Percentiles rank a stretch among this genome's conserved stretches.
Conservation (phyloP, 306 rosid genomes). For the Trifolium fragiferum region DNA sequence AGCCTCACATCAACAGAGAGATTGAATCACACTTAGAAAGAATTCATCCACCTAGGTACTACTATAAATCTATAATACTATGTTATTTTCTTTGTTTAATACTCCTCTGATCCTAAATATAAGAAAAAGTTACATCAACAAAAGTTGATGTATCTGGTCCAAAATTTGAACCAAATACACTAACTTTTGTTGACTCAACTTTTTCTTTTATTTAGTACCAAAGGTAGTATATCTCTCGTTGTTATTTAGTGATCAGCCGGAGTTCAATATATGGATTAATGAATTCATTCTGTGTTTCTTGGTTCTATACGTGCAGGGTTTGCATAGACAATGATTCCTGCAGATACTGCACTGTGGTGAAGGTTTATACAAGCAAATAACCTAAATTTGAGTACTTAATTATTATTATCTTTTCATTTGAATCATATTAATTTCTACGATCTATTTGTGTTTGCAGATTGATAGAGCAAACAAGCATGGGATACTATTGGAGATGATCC, state of each 20-base stretch:
- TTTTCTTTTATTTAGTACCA: too few relatives aligned
- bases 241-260: not conserved
- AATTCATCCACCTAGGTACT: slow-evolving; percentile 4
- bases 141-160: too few relatives aligned
- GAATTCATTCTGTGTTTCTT: not conserved
- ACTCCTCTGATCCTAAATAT: not conserved
- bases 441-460: slow-evolving; percentile 37
- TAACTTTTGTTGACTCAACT: too few relatives aligned
- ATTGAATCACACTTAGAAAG: slow-evolving; percentile 6
- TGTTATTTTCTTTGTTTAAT: not conserved
- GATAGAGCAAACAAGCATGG: slow-evolving; percentile 20
- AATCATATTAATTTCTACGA: not conserved
- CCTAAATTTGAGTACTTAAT: not conserved
- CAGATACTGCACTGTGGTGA: slow-evolving; percentile 12
- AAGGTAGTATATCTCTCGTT: not conserved
- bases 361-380: not conserved
- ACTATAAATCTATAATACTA: too few relatives aligned
- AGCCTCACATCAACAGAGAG: not conserved
- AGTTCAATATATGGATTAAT: not conserved
- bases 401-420: not conserved
- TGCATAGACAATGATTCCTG: slow-evolving; percentile 16
- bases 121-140: too few relatives aligned
- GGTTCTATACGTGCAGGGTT: slow-evolving; percentile 1
- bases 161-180: too few relatives aligned
- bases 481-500: not conserved